Base-by-base conservation (phyloP, 495 filamentous ascomycete species). In the Paragyromitra xinjiangensis region DNA sequence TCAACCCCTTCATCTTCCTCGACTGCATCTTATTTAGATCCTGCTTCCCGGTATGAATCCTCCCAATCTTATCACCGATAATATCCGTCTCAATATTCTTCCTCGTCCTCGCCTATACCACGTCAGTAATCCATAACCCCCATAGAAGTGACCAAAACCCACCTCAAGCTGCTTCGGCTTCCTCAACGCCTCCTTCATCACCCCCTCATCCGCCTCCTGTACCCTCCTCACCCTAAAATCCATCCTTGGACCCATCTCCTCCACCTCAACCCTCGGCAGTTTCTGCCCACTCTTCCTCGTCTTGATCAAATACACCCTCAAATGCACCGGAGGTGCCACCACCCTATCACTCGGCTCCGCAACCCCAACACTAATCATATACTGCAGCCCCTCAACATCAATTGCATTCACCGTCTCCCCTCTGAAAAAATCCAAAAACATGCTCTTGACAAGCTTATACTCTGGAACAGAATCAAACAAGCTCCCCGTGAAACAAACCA, bases 1-100 rank as follows among this genome's bases (percentile, higher is more conserved):
- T 98, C 77, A 99, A 84, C 71, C 95, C 95, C 90, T 99, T 99
- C 94, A 99, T 98, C 90, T 99, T 99, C 82, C 95, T 89, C 58
- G 93, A 97, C 89, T 98, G 95, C 84, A 99, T 83, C 73, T 91
- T 88, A 72, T 86, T 87, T 45, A 99, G 87, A 85, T 98, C 95
- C 84, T 98, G 93, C 87, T 92, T 94, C 82, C 92, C 93, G 37
- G 95, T 84, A 85, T 99, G 96, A 69, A 99, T 93, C 69, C 94
- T 89, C 67, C 96, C 95, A 66, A 98, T 85, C 89, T 98, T 98
- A 83, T 99, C 96, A 83, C 96, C 95, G 75, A 99, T 91, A 55
- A 91, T 84, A 83, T 98, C 95, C 76, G 92, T 97, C 73, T 88
- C 87, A 76, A 98, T 90, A 83, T 99, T 99, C 91, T 98, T 98